Evolutionary conservation across 331 rosid species (phyloP).

Genomic region (Quercus phellos): DNA sequence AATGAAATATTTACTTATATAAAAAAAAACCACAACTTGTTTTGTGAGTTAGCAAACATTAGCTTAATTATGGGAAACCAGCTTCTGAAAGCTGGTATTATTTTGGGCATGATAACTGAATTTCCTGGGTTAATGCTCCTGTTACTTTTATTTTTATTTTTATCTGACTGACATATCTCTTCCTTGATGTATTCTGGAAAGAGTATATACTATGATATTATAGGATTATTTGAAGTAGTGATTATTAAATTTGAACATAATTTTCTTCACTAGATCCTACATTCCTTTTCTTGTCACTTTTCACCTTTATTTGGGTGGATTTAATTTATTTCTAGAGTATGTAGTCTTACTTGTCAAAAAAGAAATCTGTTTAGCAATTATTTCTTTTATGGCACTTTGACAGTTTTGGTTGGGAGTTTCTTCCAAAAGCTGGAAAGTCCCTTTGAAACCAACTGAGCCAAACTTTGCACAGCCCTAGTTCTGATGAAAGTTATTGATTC

Average conservation of each 20-base stretch:
- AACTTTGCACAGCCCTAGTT: background rate
- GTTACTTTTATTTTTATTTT: background rate
- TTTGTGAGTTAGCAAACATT: background rate
- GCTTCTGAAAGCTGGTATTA: background rate
- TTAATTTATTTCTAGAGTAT: background rate
- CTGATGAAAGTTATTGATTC: background rate
- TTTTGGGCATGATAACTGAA: background rate
- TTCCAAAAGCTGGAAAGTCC: background rate
- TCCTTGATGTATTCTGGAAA: background rate
- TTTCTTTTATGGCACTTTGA: background rate
- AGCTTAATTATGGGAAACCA: background rate
- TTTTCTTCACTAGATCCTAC: background rate
- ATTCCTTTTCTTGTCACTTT: background rate
- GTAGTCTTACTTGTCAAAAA: background rate
- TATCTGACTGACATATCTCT: background rate
- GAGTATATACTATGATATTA: background rate
- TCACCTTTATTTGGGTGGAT: background rate
- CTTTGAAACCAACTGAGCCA: background rate
- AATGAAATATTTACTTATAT: too few relatives aligned
- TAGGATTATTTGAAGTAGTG: background rate
- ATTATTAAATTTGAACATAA: background rate
- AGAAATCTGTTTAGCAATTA: background rate
- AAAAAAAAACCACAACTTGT: too few relatives aligned
- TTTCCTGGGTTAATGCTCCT: background rate
- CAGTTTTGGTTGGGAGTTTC: background rate